phyloP scores from a whole-genome alignment of 2,329 filamentous ascomycete genomes.

The Periconia digitata region DNA sequence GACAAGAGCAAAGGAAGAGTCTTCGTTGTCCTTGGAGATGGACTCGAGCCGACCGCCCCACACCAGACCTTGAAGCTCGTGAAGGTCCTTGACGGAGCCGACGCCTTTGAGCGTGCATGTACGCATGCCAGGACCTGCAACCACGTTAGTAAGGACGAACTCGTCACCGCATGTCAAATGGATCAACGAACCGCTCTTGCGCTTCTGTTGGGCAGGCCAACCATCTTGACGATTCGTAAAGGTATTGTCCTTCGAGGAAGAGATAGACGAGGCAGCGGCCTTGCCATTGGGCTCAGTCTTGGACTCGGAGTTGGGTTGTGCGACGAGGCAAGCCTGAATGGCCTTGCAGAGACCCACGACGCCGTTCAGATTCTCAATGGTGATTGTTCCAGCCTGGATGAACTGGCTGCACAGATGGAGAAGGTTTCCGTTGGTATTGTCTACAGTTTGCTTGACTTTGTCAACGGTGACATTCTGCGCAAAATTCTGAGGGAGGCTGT shows the following conservation, averaged over 20 bases:
- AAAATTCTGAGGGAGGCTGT: conserved; percentile 10
- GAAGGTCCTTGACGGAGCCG: conserved; percentile 20
- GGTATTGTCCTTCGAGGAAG: conserved; percentile 3
- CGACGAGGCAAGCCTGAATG: conserved; percentile 19
- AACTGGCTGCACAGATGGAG: conserved; percentile 24
- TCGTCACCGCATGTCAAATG: neutral
- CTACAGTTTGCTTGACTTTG: conserved; percentile 16
- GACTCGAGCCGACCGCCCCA: conserved; percentile 42
- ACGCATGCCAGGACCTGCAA: conserved; percentile 22
- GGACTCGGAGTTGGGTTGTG: conserved; percentile 7
- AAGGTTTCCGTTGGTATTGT: conserved; percentile 22
- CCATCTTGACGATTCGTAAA: conserved; percentile 13
- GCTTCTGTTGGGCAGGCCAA: conserved; percentile 35
- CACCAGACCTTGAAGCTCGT: conserved; percentile 37
- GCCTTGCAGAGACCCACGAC: conserved; percentile 24
- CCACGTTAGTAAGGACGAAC: conserved; percentile 9
- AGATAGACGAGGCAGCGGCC: no score
- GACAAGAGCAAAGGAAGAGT: conserved; percentile 27
- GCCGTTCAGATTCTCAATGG: conserved; percentile 22
- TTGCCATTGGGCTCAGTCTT: no score
- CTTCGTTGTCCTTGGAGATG: conserved; percentile 26
- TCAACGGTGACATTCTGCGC: conserved; percentile 10
- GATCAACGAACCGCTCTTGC: conserved; percentile 26
- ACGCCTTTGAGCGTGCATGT: conserved; percentile 32
- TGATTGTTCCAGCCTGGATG: conserved; percentile 19